Percentiles rank a stretch among this genome's conserved stretches.
Conservation (phyloP, 225 moss, liverwort and hornwort species). For the Sphagnum contortum region DNA sequence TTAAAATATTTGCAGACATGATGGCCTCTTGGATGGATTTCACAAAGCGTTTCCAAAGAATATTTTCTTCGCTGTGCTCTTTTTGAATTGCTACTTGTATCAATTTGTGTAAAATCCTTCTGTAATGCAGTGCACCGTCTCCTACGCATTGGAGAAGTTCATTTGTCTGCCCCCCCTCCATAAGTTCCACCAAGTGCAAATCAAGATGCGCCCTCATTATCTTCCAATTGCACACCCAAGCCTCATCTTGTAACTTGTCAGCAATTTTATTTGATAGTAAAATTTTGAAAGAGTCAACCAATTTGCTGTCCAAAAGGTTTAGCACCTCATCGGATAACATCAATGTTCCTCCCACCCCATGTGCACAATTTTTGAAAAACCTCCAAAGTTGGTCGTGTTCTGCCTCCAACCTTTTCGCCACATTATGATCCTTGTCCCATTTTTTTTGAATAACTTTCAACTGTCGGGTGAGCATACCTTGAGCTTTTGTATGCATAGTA, state of each 20-base stretch:
- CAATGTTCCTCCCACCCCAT: conserved; percentile 1
- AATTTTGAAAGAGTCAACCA: conserved; percentile 3
- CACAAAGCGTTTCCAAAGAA: not conserved
- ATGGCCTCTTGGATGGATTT: not conserved
- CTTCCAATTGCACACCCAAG: not conserved
- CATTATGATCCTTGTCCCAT: conserved; percentile 3
- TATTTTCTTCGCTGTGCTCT: not conserved
- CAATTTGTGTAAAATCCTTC: conserved; percentile 1
- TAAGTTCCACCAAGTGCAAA: conserved; percentile 3
- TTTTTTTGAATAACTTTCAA: not conserved
- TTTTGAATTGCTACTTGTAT: conserved; percentile 1
- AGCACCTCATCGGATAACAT: not conserved
- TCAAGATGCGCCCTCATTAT: conserved; percentile 7
- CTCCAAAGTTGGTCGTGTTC: conserved; percentile 1
- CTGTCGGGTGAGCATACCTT: conserved; percentile 1
- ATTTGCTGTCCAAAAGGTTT: not conserved
- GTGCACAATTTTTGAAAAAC: conserved; percentile 4
- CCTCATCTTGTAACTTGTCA: not conserved
- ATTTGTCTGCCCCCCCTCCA: not conserved
- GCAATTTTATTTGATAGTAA: conserved; percentile 1
- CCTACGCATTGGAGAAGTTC: not conserved
- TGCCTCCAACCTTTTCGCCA: not conserved
- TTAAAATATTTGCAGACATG: not conserved
- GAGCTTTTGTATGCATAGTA: not conserved
- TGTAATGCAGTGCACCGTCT: conserved; percentile 2